phyloP scores from a whole-genome alignment of 2,329 filamentous ascomycete species.

The Ramularia endophylla region DNA sequence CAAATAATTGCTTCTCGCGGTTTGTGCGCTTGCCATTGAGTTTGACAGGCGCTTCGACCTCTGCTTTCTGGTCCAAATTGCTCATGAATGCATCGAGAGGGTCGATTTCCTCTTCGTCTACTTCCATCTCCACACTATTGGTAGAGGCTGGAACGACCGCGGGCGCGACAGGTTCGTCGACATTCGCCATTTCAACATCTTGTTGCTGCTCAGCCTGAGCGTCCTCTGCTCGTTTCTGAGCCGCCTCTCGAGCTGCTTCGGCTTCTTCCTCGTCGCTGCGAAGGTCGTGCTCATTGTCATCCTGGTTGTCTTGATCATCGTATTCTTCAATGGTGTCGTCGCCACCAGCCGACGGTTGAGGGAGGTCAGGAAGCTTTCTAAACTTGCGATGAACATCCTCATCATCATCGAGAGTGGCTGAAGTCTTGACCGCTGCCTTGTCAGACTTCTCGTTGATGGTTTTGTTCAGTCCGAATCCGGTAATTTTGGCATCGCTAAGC shows the following conservation, averaged over 20 bases:
- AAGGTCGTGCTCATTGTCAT: conserved; percentile 62
- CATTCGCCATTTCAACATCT: conserved; percentile 43
- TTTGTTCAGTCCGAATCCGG: conserved; percentile 78
- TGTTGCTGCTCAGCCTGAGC: conserved; percentile 38
- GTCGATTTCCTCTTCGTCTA: conserved; percentile 69
- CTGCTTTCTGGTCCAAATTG: conserved; percentile 50
- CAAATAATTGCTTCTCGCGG: conserved; percentile 74
- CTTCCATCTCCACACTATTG: conserved; percentile 28
- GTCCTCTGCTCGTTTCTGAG: conserved; percentile 63
- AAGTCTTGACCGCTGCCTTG: conserved; percentile 62
- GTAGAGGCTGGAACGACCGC: conserved; percentile 14
- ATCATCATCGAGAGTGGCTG: conserved; percentile 81
- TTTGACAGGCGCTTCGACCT: conserved; percentile 27
- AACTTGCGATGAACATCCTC: conserved; percentile 82
- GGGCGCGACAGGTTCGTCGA: conserved; percentile 22
- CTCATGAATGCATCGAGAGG: conserved; percentile 98
- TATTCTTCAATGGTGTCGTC: conserved; percentile 46
- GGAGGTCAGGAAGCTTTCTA: conserved; percentile 75
- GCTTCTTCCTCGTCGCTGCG: conserved; percentile 83
- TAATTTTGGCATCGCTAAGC: conserved; percentile 55
- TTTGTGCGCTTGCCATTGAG: conserved; percentile 41
- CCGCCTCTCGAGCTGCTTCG: conserved; percentile 74
- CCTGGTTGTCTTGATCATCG: conserved; percentile 41
- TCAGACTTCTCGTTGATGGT: conserved; percentile 49
- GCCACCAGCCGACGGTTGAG: conserved; percentile 49